Evolutionary conservation across 495 filamentous ascomycete species (phyloP).

Genomic region (Friedmanniomyces simplex): DNA sequence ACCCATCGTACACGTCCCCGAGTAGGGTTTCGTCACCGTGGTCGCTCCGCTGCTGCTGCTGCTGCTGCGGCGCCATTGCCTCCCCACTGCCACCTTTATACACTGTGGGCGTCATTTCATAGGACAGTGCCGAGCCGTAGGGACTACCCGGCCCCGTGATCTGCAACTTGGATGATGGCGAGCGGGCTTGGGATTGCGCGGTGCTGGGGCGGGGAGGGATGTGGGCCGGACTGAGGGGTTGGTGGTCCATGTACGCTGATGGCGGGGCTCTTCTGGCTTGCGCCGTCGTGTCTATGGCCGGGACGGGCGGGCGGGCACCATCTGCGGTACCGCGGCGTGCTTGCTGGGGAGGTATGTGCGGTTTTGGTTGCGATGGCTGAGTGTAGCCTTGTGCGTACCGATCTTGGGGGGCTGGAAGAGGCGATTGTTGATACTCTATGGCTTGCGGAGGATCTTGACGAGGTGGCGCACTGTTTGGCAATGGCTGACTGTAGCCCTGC

Average conservation of each 20-base stretch:
- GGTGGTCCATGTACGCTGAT: constrained; percentile 4
- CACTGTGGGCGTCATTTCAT: neutral
- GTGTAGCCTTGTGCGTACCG: neutral
- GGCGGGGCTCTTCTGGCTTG: neutral
- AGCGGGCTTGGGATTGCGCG: neutral
- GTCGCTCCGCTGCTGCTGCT: neutral
- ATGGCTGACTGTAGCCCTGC: too few species aligned
- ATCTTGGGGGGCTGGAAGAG: neutral
- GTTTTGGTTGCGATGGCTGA: neutral
- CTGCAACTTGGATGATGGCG: neutral
- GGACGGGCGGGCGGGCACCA: neutral
- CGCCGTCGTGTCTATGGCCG: constrained; percentile 1
- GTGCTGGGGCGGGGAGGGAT: neutral
- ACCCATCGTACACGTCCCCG: constrained; percentile 46
- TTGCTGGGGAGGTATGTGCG: neutral
- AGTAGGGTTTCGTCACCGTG: constrained; percentile 6
- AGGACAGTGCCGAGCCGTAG: neutral
- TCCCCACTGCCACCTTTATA: neutral
- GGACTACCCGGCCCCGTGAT: neutral
- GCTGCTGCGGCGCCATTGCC: neutral
- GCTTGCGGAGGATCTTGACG: too few species aligned
- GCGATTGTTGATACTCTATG: neutral
- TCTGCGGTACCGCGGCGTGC: neutral
- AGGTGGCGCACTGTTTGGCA: too few species aligned
- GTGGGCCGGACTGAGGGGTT: constrained; percentile 12